Percentiles rank a stretch among this genome's conserved stretches.
These are phyloP conservation scores for Candida morakotiae DNA, from an alignment of 805 yeast species.

Conservation along the genomic window DNA sequence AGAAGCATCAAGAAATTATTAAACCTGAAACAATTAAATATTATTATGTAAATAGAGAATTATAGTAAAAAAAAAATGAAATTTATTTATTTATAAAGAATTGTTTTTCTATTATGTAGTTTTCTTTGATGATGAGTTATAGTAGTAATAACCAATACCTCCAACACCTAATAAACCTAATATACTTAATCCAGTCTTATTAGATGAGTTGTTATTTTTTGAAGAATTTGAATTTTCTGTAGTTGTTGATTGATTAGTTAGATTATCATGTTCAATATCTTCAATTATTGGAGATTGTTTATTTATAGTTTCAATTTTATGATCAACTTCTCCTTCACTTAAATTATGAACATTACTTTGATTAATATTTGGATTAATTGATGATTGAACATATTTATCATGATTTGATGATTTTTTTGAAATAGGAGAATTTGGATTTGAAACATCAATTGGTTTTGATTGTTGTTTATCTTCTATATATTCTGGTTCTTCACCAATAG, in stretches of 20 bases:
- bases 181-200: neutral
- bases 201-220: neutral
- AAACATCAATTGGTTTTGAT: conserved; percentile 28
- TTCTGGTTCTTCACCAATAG: conserved; percentile 35
- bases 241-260: conserved; percentile 14
- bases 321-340: conserved; percentile 33
- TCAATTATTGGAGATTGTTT: conserved; percentile 29
- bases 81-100: conserved; percentile 2
- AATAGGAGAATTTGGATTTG: conserved; percentile 11
- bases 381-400: conserved; percentile 37
- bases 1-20: conserved; percentile 83
- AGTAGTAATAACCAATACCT: conserved; percentile 23
- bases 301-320: conserved; percentile 27
- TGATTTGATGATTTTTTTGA: conserved; percentile 30
- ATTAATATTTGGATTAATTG: conserved; percentile 39
- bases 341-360: conserved; percentile 30
- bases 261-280: conserved; percentile 34
- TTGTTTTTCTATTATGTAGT: neutral
- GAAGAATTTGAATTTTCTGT: neutral
- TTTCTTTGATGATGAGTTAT: conserved; percentile 1
- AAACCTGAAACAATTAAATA: conserved; percentile 52
- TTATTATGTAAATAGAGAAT: conserved; percentile 3
- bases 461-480: conserved; percentile 35
- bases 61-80: neutral
- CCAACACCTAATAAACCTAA: conserved; percentile 25